Evolutionary conservation across 768 basidiomycete species (phyloP), one percentile per base, ranked within the genome.

Genomic region (Macrolepiota fuliginosa): DNA sequence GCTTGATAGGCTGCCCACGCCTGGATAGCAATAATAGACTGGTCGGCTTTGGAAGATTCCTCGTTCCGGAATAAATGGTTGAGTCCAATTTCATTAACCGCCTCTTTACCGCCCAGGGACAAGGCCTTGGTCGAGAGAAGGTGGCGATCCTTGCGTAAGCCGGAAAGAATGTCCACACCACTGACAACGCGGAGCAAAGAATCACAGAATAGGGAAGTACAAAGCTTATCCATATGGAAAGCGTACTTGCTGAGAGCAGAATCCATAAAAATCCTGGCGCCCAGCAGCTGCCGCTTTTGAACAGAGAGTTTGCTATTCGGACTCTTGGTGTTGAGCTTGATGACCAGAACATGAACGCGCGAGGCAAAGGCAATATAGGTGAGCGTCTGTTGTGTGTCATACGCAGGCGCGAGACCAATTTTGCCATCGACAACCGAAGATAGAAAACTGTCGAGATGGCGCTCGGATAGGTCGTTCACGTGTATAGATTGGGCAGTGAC

Each of bases 191-290:
- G 69, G 10, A 81, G 54, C 0, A 67, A 71, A 6, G 75, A 50
- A 58, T 85, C 83, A 9, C 68, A 49, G 65, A 71, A 73, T 15
- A 86, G 64, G 1, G 80, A 70, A 3, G 74, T 62, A 0, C 76
- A 73, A 0, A 85, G 64, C 40, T 71, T 73, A 63, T 84, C 83
- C 81, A 83, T 81, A 36, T 70, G 68, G 49, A 85, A 81, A 0
- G 77, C 75, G 52, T 73, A 69, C 61, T 80, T 83, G 15, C 58
- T 64, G 27, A 70, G 57, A 1, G 62, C 35, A 0, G 66, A 19
- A 32, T 74, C 60, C 49, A 71, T 65, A 3, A 83, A 64, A 46
- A 83, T 69, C 5, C 51, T 50, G 9, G 72, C 65, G 52, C 71
- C 62, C 6, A 83, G 65, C 3, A 74, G 62, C 2, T 53, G 46